Evolutionary conservation across 1,139 yeast species (phyloP).

Genomic region (Kluyveromyces marxianus): DNA sequence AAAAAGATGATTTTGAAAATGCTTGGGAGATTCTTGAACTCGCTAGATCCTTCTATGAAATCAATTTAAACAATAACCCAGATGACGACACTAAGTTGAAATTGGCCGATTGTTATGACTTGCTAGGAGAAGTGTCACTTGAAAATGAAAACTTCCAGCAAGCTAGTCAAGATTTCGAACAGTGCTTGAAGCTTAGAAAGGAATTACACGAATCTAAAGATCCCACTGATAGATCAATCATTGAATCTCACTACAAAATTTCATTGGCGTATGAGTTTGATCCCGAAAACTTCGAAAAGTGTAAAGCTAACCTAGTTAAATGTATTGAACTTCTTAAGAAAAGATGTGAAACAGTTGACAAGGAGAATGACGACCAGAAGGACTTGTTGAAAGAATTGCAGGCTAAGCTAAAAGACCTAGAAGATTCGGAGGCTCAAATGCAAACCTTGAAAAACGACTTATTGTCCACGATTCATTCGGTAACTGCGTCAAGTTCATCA

Average conservation of each 20-base stretch:
- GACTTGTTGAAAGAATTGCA: constrained; percentile 10
- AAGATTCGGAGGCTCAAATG: constrained; percentile 24
- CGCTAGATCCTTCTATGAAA: constrained; percentile 57
- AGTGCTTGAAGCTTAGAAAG: constrained; percentile 48
- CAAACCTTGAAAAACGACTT: constrained; percentile 32
- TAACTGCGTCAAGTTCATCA: constrained; percentile 11
- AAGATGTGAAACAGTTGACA: constrained; percentile 12
- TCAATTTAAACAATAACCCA: constrained; percentile 28
- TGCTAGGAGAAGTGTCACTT: constrained; percentile 81
- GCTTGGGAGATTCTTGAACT: constrained; percentile 86
- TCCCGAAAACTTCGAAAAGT: constrained; percentile 16
- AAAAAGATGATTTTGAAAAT: constrained; percentile 57
- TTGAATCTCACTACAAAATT: constrained; percentile 77
- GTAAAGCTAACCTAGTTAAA: constrained; percentile 43
- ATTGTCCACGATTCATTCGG: constrained; percentile 39
- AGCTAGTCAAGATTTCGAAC: constrained; percentile 59
- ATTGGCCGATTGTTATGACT: constrained; percentile 68
- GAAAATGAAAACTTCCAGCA: constrained; percentile 80
- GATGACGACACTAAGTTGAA: constrained; percentile 37
- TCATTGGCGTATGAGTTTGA: constrained; percentile 73
- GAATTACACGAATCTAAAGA: constrained; percentile 28
- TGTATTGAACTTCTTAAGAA: constrained; percentile 57
- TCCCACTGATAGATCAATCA: constrained; percentile 42
- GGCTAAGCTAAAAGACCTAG: constrained; percentile 14
- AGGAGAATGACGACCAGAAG: constrained; percentile 8